Percentiles rank a stretch among this genome's conserved stretches.
Evolutionary conservation across 495 filamentous ascomycete genomes (phyloP).

Genomic region (Ascodesmis nigricans): DNA sequence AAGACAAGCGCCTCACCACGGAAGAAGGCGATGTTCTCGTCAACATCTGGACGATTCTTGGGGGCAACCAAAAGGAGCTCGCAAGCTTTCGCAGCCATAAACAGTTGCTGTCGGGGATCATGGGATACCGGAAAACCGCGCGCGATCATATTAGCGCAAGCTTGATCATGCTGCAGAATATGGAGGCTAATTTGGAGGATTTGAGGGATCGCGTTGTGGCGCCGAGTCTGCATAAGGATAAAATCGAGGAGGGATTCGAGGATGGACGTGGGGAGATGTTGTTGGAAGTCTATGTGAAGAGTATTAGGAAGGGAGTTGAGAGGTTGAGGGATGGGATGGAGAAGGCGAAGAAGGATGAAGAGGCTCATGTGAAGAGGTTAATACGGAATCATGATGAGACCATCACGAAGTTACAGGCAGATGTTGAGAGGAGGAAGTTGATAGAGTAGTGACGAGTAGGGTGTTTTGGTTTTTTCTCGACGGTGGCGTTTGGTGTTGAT

Average conservation of each 20-base stretch:
- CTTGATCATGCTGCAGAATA: constrained; percentile 42
- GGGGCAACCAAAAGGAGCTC: constrained; percentile 34
- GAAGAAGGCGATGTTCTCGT: constrained; percentile 25
- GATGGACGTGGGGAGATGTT: too few relatives aligned
- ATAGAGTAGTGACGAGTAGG: too few relatives aligned
- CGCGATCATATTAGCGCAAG: constrained; percentile 35
- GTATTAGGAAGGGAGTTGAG: constrained; percentile 4
- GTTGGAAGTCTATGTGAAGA: constrained; percentile 1
- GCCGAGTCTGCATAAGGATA: too few relatives aligned
- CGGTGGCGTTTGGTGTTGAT: too few relatives aligned
- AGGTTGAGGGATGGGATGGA: constrained; percentile 2
- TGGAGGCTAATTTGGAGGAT: constrained; percentile 42
- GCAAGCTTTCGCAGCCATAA: constrained; percentile 37
- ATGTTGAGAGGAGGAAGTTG: too few relatives aligned
- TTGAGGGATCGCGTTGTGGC: constrained; percentile 40
- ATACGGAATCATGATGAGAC: too few relatives aligned
- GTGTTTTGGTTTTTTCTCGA: too few relatives aligned
- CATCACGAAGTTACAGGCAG: too few relatives aligned
- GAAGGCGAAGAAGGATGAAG: constrained; percentile 1
- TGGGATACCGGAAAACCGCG: constrained; percentile 35
- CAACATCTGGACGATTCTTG: constrained; percentile 46
- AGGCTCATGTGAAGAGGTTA: too few relatives aligned
- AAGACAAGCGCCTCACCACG: constrained; percentile 28
- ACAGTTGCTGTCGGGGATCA: constrained; percentile 34
- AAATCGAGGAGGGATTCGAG: too few relatives aligned